Evolutionary conservation across 2,329 filamentous ascomycete genomes (phyloP).

Genomic region (Beauveria asiatica): DNA sequence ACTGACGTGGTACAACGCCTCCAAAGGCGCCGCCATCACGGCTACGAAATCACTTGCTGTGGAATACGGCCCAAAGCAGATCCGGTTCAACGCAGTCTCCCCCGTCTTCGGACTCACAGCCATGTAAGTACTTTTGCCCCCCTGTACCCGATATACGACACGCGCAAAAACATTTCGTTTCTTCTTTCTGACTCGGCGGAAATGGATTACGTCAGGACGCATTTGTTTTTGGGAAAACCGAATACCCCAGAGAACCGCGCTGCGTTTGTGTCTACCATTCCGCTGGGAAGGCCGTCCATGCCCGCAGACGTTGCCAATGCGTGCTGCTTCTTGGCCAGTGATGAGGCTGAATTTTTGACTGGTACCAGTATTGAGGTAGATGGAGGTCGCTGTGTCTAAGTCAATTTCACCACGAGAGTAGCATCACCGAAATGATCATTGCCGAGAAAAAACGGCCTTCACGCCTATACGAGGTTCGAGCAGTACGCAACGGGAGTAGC

Average conservation of each 20-base stretch:
- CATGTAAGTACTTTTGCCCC: conserved; percentile 29
- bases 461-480: too few relatives aligned
- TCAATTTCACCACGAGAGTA: too few relatives aligned
- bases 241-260: conserved; percentile 54
- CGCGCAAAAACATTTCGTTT: background rate
- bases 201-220: conserved; percentile 23
- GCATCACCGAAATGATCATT: too few relatives aligned
- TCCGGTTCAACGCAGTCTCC: conserved; percentile 65
- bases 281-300: conserved; percentile 46
- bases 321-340: conserved; percentile 60
- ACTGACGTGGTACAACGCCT: conserved; percentile 62
- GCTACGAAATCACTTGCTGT: conserved; percentile 54
- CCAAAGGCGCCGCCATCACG: conserved; percentile 57
- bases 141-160: background rate
- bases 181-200: background rate
- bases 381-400: conserved; percentile 22
- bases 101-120: conserved; percentile 60
- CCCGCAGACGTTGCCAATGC: conserved; percentile 62
- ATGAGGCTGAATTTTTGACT: conserved; percentile 64
- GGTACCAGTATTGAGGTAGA: conserved; percentile 55
- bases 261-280: conserved; percentile 45
- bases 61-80: conserved; percentile 63
- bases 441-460: too few relatives aligned
- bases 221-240: conserved; percentile 50
- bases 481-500: too few relatives aligned